Base-by-base conservation (phyloP, 352 stramenopile genomes). In the Nothophytophthora sp. region DNA sequence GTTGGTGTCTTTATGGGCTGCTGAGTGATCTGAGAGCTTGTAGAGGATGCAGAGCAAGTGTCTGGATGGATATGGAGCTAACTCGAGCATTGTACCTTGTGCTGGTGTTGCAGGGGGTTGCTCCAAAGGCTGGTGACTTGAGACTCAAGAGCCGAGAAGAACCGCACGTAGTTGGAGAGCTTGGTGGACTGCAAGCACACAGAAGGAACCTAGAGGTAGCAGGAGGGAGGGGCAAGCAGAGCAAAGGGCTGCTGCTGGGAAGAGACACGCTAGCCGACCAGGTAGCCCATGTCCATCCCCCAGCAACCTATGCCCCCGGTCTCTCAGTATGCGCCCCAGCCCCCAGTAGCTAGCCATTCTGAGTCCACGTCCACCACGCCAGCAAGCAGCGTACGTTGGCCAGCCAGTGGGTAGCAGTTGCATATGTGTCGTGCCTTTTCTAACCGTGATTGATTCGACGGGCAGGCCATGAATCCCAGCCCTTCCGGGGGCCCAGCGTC, bases 301-400 rank as follows among this genome's bases (percentile, higher is more conserved):
- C 65, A 78, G 55, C 81, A 85, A 62, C 82, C 78, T 46, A 88
- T 92, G 76, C 72, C 76, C 54, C 63, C 81, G 57, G 73, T 81
- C 61, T 78, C 81, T 61, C 72, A 92, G 60, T 84, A 88, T 87
- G 74, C 74, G 60, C 54, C 69, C 35, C 74, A 68, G 57, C 54
- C 69, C 42, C 50, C 66, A 53, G 49, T 70, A 56, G 56, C 56
- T 63, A 55, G 53, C 50, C 59, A 50, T 46, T 57, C 70, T 57
- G 62, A 77, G 42, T 62, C 76, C 50, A 60, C 69, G 55, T 40
- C 56, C 23, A 39, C 62, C 24, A 55, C 58, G 22, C 22, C 58
- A 39, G 36, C 45, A 42, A 66, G 39, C 45, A 70, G 40, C 50
- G 60, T 73, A 67, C 55, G 59, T 67, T 50, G 54, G 13, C 23